These are phyloP conservation scores for Botryotinia globosa DNA, from an alignment of 2,329 filamentous ascomycete species.

Conservation along the genomic window DNA sequence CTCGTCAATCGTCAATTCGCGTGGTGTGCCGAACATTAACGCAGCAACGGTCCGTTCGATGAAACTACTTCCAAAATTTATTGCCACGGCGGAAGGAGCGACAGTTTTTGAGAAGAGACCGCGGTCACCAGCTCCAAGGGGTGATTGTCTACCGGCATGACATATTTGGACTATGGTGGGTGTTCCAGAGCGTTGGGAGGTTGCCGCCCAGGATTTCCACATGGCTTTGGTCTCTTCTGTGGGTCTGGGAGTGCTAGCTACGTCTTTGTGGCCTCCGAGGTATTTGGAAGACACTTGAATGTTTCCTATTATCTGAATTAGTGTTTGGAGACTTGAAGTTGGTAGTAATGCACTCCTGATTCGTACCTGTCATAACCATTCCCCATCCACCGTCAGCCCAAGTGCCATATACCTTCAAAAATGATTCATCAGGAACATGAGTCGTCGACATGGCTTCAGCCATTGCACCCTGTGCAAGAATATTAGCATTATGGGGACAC, in stretches of 20 bases:
- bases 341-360: neutral
- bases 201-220: constrained; percentile 43
- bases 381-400: constrained; percentile 57
- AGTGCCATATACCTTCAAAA: constrained; percentile 47
- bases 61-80: constrained; percentile 43
- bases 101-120: constrained; percentile 42
- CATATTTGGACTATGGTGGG: constrained; percentile 47
- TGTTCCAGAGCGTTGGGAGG: constrained; percentile 38
- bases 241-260: constrained; percentile 28
- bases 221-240: constrained; percentile 35
- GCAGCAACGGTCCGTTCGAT: constrained; percentile 35
- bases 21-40: constrained; percentile 52
- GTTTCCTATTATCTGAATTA: neutral
- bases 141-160: constrained; percentile 49
- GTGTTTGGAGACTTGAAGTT: neutral
- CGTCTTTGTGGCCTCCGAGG: neutral
- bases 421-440: constrained; percentile 45
- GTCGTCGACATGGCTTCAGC: constrained; percentile 43
- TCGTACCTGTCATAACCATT: constrained; percentile 46
- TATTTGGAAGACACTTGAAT: constrained; percentile 14
- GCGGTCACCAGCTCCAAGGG: constrained; percentile 41
- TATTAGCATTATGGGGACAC: neutral
- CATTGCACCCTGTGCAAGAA: constrained; percentile 1
- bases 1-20: constrained; percentile 54
- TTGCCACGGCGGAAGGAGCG: constrained; percentile 45